Evolutionary conservation across 768 basidiomycete genomes (phyloP).

Genomic region (Sutorius australiensis): DNA sequence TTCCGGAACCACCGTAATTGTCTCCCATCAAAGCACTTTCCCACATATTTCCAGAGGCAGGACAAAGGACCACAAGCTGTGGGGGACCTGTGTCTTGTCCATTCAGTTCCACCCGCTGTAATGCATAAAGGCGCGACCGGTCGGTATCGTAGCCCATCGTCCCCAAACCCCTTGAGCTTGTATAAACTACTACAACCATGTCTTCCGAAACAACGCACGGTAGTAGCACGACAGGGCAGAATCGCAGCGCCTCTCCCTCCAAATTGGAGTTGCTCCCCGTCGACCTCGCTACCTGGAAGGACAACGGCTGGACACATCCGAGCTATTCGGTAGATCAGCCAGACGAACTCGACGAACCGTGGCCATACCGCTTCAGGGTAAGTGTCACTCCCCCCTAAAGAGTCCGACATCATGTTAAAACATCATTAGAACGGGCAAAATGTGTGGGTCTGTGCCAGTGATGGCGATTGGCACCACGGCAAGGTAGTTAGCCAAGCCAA

Average conservation of each 20-base stretch:
- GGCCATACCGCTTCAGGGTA: constrained; percentile 50
- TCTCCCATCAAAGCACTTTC: constrained; percentile 12
- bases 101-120: constrained; percentile 1
- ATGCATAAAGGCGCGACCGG: constrained; percentile 11
- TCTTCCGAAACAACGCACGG: neutral
- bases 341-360: constrained; percentile 46
- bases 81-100: constrained; percentile 11
- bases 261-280: constrained; percentile 16
- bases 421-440: constrained; percentile 38
- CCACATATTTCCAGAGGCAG: constrained; percentile 6
- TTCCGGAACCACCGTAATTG: constrained; percentile 3
- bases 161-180: neutral
- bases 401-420: neutral
- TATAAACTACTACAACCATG: constrained; percentile 2
- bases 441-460: constrained; percentile 51
- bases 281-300: constrained; percentile 27
- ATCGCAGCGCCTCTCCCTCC: neutral
- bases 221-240: neutral
- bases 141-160: neutral
- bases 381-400: neutral
- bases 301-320: constrained; percentile 17
- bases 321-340: constrained; percentile 29
- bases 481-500: constrained; percentile 43
- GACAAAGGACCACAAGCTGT: constrained; percentile 21
- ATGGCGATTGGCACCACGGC: constrained; percentile 52